Evolutionary conservation across 2,329 filamentous ascomycete species (phyloP), one percentile per base, ranked within the genome.

Genomic region (Sporothrix pseudoabietina): DNA sequence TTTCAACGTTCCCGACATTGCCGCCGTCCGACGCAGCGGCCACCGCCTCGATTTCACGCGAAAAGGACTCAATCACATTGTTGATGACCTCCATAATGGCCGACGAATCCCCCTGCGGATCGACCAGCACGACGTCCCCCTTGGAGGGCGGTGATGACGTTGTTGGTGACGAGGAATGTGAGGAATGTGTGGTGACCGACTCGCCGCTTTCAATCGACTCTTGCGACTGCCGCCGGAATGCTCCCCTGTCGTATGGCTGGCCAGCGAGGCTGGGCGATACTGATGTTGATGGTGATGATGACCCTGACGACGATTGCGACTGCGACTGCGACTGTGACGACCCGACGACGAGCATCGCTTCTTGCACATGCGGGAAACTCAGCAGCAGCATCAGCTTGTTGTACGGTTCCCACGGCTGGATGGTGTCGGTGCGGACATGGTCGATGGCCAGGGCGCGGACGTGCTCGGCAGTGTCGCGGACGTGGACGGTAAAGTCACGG

Each of bases 381-480:
- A 83, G 79, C 71, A 86, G 80, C 57, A 86, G 77, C 32, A 81
- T 80, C 44, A 84, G 83, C 78, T 86, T 86, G 79, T 84, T 85
- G 79, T 86, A 86, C 12, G 82, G 82, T 79, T 86, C 85, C 85
- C 85, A 86, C 19, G 84, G 84, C 49, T 83, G 79, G 68, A 84
- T 82, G 70, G 85, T 80, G 47, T 82, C 79, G 19, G 82, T 78
- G 39, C 80, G 80, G 47, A 86, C 83, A 72, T 85, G 82, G 77
- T 86, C 85, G 65, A 86, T 80, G 2, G 84, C 85, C 7, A 86
- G 79, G 47, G 80, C 79, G 59, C 78, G 77, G 14, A 85, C 79
- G 47, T 76, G 74, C 54, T 81, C 77, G 41, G 81, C 78, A 0
- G 81, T 78, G 44, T 79, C 78, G 39, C 76, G 77, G 35, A 85